Conservation (phyloP, 2,329 filamentous ascomycete species). For the Colletotrichum sp. region DNA sequence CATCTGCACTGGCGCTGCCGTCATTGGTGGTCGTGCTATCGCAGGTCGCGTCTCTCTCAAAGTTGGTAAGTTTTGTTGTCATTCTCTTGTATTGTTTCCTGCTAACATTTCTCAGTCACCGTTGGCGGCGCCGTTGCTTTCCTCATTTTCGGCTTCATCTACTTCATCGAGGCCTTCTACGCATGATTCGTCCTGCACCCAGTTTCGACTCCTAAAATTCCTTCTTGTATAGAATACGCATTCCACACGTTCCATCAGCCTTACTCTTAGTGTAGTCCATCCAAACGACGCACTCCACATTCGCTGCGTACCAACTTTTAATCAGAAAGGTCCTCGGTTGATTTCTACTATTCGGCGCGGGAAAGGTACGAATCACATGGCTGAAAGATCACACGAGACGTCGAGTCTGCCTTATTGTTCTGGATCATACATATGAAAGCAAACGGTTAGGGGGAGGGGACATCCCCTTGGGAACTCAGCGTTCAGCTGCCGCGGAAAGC, state of each 20-base stretch:
- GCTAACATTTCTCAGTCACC: slow-evolving; percentile 69
- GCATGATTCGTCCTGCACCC: slow-evolving; percentile 34
- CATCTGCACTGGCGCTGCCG: slow-evolving; percentile 88
- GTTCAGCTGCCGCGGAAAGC: neutral
- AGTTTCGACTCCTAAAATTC: neutral
- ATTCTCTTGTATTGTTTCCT: neutral
- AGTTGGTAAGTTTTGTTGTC: slow-evolving; percentile 75
- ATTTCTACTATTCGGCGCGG: neutral
- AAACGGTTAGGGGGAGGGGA: neutral
- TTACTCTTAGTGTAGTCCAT: neutral
- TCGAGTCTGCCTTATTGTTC: neutral
- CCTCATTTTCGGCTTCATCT: slow-evolving; percentile 89
- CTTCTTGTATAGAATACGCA: slow-evolving; percentile 9
- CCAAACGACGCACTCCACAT: neutral
- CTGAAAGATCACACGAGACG: slow-evolving; percentile 3
- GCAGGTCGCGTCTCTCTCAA: slow-evolving; percentile 93
- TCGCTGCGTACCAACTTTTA: neutral
- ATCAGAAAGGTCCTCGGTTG: neutral
- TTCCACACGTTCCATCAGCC: neutral
- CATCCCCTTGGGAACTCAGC: neutral
- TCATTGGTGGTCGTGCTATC: slow-evolving; percentile 90
- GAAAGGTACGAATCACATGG: neutral
- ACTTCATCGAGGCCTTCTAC: slow-evolving; percentile 81
- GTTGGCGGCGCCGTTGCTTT: slow-evolving; percentile 91
- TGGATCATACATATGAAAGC: neutral